Base-by-base conservation (phyloP, 2,329 filamentous ascomycete species). In the Penicillium olsonii region DNA sequence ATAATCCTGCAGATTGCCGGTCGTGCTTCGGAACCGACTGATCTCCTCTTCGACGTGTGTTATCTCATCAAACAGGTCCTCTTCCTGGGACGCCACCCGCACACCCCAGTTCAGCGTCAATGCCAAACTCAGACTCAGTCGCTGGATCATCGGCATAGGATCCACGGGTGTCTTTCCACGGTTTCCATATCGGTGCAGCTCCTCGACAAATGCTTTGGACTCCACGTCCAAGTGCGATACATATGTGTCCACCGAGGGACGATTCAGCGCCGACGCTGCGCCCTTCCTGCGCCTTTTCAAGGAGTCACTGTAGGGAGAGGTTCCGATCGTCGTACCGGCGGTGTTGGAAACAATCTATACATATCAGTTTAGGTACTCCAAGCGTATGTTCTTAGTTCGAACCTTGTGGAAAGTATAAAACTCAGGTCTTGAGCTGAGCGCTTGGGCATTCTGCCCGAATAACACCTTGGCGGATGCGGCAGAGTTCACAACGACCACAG, bases 1-100 rank as follows among this genome's bases (percentile, higher is more conserved):
- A 55, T 92, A 91, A 63, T 92, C 88, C 60, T 89, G 85, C 77
- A 87, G 85, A 61, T 92, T 92, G 61, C 90, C 88, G 42, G 84
- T 88, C 1, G 87, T 90, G n/a, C 82, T 87, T 38, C 88, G 75
- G 56, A 90, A 85, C 54, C 85, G 86, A 46, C 84, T 86, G 39
- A 92, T 84, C 24, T 83, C 84, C 19, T 87, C 80, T 64, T 91
- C 88, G 2, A 92, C 87, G 37, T 85, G 76, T 0, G 85, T 83
- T 52, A 92, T 90, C 62, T 92, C 88, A 10, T 82, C 76, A 10
- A 92, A 78, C 14, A 91, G 72, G 20, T 79, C 75, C 55, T 85
- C 82, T 0, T 85, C 74, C 46, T 84, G 78, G 14, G 77, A 81
- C 11, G 74, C 75, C 66, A 87, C 78, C 0, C 84, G 77, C 0